A percentile compares a stretch with the other conserved stretches of the same genome.
These are phyloP conservation scores for Sistotremastrum niveocremeum DNA, from an alignment of 768 basidiomycete species.

Conservation along the genomic window DNA sequence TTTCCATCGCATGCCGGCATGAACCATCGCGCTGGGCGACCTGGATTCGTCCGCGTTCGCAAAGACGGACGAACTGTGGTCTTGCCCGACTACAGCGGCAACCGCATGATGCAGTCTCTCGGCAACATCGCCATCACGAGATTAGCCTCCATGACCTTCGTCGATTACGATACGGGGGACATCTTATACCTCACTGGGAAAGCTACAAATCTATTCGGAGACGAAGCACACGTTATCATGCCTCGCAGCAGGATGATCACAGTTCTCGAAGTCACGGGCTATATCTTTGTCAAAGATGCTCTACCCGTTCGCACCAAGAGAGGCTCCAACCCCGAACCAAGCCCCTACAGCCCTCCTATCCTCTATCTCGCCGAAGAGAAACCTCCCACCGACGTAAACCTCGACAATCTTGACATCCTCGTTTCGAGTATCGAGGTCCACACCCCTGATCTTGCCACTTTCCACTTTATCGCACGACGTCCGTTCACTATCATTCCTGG, in stretches of 20 bases:
- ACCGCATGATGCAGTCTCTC: slow-evolving; percentile 48
- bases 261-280: slow-evolving; percentile 36
- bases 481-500: slow-evolving; percentile 20
- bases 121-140: slow-evolving; percentile 48
- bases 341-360: slow-evolving; percentile 50
- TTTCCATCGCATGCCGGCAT: slow-evolving; percentile 48
- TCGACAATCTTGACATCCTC: neutral
- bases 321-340: slow-evolving; percentile 16
- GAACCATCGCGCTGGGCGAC: slow-evolving; percentile 52
- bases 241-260: slow-evolving; percentile 39
- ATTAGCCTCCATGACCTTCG: slow-evolving; percentile 42
- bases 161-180: slow-evolving; percentile 37
- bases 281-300: slow-evolving; percentile 36
- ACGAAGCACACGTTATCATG: slow-evolving; percentile 38
- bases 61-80: slow-evolving; percentile 41
- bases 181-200: slow-evolving; percentile 50
- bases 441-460: slow-evolving; percentile 36
- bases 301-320: slow-evolving; percentile 36
- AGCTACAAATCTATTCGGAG: slow-evolving; percentile 35
- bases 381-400: slow-evolving; percentile 5
- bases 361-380: slow-evolving; percentile 37
- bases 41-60: slow-evolving; percentile 46
- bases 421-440: slow-evolving; percentile 24
- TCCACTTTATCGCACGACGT: slow-evolving; percentile 31
- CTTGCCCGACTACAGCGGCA: slow-evolving; percentile 49